Evolutionary conservation across 495 filamentous ascomycete genomes (phyloP).

Genomic region (Penicillium desertorum): DNA sequence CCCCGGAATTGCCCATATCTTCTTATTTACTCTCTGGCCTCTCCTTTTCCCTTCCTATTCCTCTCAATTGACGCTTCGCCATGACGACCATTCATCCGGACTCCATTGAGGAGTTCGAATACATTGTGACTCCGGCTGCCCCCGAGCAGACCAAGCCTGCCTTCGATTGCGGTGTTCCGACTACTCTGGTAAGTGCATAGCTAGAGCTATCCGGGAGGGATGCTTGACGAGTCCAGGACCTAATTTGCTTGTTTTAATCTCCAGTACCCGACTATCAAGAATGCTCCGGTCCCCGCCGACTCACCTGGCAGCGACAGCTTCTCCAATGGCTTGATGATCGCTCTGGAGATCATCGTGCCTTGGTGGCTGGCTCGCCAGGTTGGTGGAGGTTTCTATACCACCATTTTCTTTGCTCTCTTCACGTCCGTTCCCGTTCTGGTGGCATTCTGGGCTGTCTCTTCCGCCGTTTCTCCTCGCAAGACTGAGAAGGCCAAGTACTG

Average conservation of each 20-base stretch:
- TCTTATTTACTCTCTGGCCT: constrained; percentile 28
- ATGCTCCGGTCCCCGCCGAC: constrained; percentile 64
- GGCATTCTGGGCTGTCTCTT: constrained; percentile 59
- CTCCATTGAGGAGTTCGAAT: constrained; percentile 65
- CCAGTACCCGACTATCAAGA: constrained; percentile 63
- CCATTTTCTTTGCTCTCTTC: constrained; percentile 57
- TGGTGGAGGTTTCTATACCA: constrained; percentile 56
- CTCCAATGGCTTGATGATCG: constrained; percentile 56
- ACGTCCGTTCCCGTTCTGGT: constrained; percentile 57
- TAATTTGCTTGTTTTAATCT: constrained; percentile 9
- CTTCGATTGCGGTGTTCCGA: constrained; percentile 33
- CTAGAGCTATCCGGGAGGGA: constrained; percentile 1
- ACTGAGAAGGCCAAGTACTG: constrained; percentile 62
- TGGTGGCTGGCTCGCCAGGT: constrained; percentile 55
- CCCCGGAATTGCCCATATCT: constrained; percentile 28
- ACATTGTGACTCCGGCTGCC: constrained; percentile 62
- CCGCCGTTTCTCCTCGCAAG: constrained; percentile 57
- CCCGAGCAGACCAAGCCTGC: constrained; percentile 40
- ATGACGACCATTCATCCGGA: constrained; percentile 53
- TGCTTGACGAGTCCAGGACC: neutral
- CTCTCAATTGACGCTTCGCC: constrained; percentile 27
- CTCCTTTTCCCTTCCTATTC: constrained; percentile 26
- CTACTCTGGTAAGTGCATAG: constrained; percentile 28
- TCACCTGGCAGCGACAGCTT: constrained; percentile 58
- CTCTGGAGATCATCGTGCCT: constrained; percentile 50